These are phyloP conservation scores for Xerocomus minutiporus DNA, from an alignment of 1,284 basidiomycete genomes.

Conservation along the genomic window DNA sequence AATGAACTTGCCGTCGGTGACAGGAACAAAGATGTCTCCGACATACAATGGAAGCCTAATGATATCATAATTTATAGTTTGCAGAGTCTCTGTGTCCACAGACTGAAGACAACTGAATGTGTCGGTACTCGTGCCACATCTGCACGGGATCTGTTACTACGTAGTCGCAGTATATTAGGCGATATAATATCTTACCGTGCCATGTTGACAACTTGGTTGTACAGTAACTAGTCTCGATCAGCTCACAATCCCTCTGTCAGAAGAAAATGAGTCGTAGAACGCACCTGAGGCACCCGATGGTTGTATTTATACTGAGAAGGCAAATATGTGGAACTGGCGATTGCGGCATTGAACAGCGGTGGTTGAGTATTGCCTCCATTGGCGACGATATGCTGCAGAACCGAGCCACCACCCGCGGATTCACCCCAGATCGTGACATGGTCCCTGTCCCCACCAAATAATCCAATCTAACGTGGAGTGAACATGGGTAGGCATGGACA, in stretches of 20 bases:
- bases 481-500: neutral
- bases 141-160: neutral
- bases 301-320: slow-evolving; percentile 30
- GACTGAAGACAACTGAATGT: slow-evolving; percentile 28
- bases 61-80: slow-evolving; percentile 19
- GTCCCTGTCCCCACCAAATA: slow-evolving; percentile 26
- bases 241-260: too few species aligned
- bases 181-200: neutral
- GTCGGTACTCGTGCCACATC: slow-evolving; percentile 22
- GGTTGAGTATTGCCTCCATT: slow-evolving; percentile 17
- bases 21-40: slow-evolving; percentile 29
- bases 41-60: slow-evolving; percentile 21
- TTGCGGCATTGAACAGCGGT: slow-evolving; percentile 21
- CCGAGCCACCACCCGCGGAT: slow-evolving; percentile 20
- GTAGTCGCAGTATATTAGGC: too few species aligned
- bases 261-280: neutral
- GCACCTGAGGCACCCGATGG: slow-evolving; percentile 16
- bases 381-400: slow-evolving; percentile 19
- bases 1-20: slow-evolving; percentile 35
- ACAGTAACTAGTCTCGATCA: slow-evolving; percentile 16
- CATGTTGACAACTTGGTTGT: slow-evolving; percentile 8
- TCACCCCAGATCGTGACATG: slow-evolving; percentile 32
- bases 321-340: slow-evolving; percentile 24
- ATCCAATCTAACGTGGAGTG: slow-evolving; percentile 17
- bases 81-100: slow-evolving; percentile 18